Evolutionary conservation across 1,139 yeast genomes (phyloP), one percentile per base, ranked within the genome.

Genomic region (Candida sp.): DNA sequence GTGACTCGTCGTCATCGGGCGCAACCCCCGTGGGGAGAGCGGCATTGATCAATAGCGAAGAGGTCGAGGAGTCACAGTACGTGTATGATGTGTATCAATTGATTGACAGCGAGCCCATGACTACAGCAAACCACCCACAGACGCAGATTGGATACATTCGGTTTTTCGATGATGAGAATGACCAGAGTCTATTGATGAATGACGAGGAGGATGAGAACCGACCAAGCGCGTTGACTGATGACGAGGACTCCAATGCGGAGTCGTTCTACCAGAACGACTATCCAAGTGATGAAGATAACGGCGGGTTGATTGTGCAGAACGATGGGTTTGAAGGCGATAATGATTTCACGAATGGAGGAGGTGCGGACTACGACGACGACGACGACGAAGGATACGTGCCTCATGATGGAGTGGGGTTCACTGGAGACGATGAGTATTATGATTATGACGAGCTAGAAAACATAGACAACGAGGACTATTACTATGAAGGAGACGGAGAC

Each of bases 211-310:
- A 71, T 3, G 77, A 73, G 40, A 72, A 77, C 0, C 77, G 77
- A 27, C 58, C 59, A 7, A 57, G 56, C 8, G 53, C 60, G 3
- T 62, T 66, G 39, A 72, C 79, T 0, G 81, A 76, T 51, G 73
- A 75, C 49, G 80, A 75, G 49, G 80, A 75, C 54, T 73, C 78
- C 3, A 75, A 75, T 55, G 97, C 97, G 11, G 98, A 94, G 68
- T 92, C 90, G 54, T 93, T 86, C 62, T 94, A 94, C 66, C 85
- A 86, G 61, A 94, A 94, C 68, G 98, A 94, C 63, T 94, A 94
- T 63, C 99, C 99, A 0, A 96, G 91, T 49, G 97, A 91, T 62
- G 97, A 90, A 60, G 94, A 88, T 61, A 90, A 83, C 4, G 77
- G 72, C 2, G 69, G 64, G 0, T 61, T 53, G 38, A 54, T 56